phyloP scores from a whole-genome alignment of 2,329 filamentous ascomycete genomes.

The Penicillium brasilianum region DNA sequence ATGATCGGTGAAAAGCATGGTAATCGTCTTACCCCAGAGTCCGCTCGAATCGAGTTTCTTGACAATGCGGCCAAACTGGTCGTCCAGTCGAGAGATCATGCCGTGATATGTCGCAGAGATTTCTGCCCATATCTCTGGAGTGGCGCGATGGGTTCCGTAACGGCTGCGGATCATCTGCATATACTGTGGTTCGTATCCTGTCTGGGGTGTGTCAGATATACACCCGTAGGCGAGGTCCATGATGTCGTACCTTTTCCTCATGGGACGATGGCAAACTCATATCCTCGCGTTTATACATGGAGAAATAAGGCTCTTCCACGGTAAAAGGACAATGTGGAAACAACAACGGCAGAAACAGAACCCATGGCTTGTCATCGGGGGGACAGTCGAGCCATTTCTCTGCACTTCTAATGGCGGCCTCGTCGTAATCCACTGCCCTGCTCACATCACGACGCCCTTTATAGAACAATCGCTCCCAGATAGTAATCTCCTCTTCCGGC shows the following conservation, averaged over 20 bases:
- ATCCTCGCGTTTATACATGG: too few species aligned
- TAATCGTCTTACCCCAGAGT: constrained; percentile 49
- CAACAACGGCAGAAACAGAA: too few species aligned
- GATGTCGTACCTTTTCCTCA: constrained; percentile 32
- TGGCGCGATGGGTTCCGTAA: constrained; percentile 50
- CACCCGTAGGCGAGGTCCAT: background rate
- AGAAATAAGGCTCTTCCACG: too few species aligned
- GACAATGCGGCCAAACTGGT: constrained; percentile 49
- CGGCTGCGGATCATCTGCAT: constrained; percentile 44
- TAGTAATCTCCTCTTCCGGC: constrained; percentile 34
- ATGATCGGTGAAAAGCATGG: constrained; percentile 35
- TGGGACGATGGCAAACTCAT: too few species aligned
- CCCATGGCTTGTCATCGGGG: too few species aligned
- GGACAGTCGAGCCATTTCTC: too few species aligned
- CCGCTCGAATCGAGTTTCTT: constrained; percentile 36
- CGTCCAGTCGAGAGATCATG: constrained; percentile 55
- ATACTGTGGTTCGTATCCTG: constrained; percentile 52
- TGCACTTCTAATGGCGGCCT: too few species aligned
- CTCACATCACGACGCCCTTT: constrained; percentile 46
- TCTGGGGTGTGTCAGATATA: constrained; percentile 28
- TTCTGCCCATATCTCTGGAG: constrained; percentile 51
- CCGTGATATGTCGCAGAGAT: constrained; percentile 37
- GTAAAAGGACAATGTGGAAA: too few species aligned
- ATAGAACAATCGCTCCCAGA: constrained; percentile 37
- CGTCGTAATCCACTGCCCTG: too few species aligned